Evolutionary conservation across 495 filamentous ascomycete species (phyloP).

Genomic region (Penicillium riverlandense): DNA sequence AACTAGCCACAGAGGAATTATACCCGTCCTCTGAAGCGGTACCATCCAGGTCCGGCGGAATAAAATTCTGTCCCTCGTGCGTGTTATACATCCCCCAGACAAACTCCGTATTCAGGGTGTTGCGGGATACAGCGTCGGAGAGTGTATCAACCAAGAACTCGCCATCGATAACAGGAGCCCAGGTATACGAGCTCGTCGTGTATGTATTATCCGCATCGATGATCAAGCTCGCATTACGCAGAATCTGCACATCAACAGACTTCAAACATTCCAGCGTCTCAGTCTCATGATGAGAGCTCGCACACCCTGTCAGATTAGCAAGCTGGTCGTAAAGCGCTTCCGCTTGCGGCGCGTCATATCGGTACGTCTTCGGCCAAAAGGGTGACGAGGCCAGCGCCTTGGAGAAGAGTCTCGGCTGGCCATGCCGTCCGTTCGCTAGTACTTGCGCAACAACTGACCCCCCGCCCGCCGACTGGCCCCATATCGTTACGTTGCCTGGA

Average conservation of each 20-base stretch:
- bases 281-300: slow-evolving; percentile 3
- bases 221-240: slow-evolving; percentile 38
- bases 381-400: slow-evolving; percentile 54
- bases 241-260: slow-evolving; percentile 37
- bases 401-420: slow-evolving; percentile 30
- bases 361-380: slow-evolving; percentile 56
- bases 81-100: slow-evolving; percentile 51
- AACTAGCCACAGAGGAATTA: slow-evolving; percentile 38
- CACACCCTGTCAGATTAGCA: slow-evolving; percentile 39
- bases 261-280: slow-evolving; percentile 45
- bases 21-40: slow-evolving; percentile 23
- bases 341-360: slow-evolving; percentile 38
- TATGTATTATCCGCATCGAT: slow-evolving; percentile 42
- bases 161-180: slow-evolving; percentile 55
- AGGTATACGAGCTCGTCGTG: slow-evolving; percentile 46
- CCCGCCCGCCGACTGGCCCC: slow-evolving; percentile 49
- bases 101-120: slow-evolving; percentile 36
- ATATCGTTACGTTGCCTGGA: slow-evolving; percentile 42
- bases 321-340: slow-evolving; percentile 42
- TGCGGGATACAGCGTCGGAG: slow-evolving; percentile 28
- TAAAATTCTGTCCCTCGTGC: slow-evolving; percentile 54
- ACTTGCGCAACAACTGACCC: slow-evolving; percentile 50
- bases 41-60: slow-evolving; percentile 40
- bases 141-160: slow-evolving; percentile 41
- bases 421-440: slow-evolving; percentile 36